Percentiles rank a stretch among this genome's conserved stretches.
Conservation (phyloP, 2,329 filamentous ascomycete genomes). For the Mycogone perniciosa region DNA sequence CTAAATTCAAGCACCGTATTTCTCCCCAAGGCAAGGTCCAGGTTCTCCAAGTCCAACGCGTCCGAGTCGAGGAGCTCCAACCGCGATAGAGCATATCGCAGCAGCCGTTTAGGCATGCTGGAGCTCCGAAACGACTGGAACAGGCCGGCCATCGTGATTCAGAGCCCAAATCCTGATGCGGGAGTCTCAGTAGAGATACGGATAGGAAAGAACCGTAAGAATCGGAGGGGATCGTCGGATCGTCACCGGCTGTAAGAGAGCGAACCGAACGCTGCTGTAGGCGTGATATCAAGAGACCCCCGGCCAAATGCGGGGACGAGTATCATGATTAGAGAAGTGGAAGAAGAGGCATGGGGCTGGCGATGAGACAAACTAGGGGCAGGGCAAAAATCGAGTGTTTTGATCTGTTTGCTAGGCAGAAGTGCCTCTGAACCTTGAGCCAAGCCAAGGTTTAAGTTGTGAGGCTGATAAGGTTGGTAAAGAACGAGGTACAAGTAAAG, state of each 20-base stretch:
- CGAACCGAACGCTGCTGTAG: constrained; percentile 9
- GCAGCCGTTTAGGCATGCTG: constrained; percentile 80
- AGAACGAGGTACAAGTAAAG: neutral
- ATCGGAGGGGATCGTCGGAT: neutral
- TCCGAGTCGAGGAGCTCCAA: constrained; percentile 85
- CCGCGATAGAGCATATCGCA: constrained; percentile 77
- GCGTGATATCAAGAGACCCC: constrained; percentile 22
- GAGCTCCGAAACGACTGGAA: constrained; percentile 60
- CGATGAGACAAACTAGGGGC: constrained; percentile 1
- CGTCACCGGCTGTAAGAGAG: constrained; percentile 10
- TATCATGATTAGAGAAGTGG: constrained; percentile 18
- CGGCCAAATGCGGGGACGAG: constrained; percentile 21
- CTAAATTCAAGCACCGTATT: constrained; percentile 78
- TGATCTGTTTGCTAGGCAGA: neutral
- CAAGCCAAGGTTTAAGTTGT: neutral
- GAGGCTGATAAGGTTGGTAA: neutral
- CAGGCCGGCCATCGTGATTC: constrained; percentile 59
- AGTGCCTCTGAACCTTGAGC: constrained; percentile 1
- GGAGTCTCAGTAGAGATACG: neutral
- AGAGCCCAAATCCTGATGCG: neutral
- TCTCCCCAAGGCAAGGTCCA: constrained; percentile 77
- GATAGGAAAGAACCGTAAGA: neutral
- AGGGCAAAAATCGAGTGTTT: neutral
- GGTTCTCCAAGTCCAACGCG: constrained; percentile 74
- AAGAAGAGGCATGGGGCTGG: constrained; percentile 9